These are phyloP conservation scores for Pythium phragmitis DNA, from an alignment of 352 stramenopile species.

Conservation along the genomic window DNA sequence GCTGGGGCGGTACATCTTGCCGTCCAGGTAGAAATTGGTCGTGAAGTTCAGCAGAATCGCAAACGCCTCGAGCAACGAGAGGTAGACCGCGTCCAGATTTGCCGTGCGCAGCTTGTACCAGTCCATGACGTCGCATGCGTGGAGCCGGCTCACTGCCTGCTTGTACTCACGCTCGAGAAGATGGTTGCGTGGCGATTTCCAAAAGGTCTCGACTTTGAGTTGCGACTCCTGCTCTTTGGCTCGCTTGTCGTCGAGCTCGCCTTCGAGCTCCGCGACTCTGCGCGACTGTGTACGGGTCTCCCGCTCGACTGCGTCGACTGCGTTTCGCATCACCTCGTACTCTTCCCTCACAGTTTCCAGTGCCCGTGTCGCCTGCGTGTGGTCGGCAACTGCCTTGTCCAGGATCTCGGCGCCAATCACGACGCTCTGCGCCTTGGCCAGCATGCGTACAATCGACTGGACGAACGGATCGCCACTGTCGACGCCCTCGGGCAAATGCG, in stretches of 20 bases:
- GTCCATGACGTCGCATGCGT: constrained; percentile 56
- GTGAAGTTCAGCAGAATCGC: constrained; percentile 71
- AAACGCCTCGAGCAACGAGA: constrained; percentile 70
- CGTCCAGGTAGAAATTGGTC: constrained; percentile 57
- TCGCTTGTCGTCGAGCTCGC: constrained; percentile 43
- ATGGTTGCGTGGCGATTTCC: constrained; percentile 57
- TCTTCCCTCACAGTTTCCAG: background rate
- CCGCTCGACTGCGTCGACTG: constrained; percentile 48
- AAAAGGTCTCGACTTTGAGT: constrained; percentile 77
- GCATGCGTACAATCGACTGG: constrained; percentile 60
- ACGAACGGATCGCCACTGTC: constrained; percentile 68
- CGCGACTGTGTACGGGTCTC: constrained; percentile 35
- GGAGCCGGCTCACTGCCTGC: constrained; percentile 49
- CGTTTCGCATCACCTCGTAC: constrained; percentile 51
- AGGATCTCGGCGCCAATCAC: constrained; percentile 65
- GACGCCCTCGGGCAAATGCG: constrained; percentile 67
- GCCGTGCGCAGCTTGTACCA: constrained; percentile 71
- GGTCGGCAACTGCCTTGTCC: constrained; percentile 46
- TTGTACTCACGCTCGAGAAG: constrained; percentile 65
- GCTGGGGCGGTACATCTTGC: constrained; percentile 41
- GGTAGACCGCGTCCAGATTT: constrained; percentile 55
- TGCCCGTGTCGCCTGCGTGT: constrained; percentile 30
- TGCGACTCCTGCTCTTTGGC: constrained; percentile 70
- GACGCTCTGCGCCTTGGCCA: constrained; percentile 78
- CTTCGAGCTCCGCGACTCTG: constrained; percentile 31